Evolutionary conservation across 1,139 yeast species (phyloP).

Genomic region (Geotrichum cucujoidarum): DNA sequence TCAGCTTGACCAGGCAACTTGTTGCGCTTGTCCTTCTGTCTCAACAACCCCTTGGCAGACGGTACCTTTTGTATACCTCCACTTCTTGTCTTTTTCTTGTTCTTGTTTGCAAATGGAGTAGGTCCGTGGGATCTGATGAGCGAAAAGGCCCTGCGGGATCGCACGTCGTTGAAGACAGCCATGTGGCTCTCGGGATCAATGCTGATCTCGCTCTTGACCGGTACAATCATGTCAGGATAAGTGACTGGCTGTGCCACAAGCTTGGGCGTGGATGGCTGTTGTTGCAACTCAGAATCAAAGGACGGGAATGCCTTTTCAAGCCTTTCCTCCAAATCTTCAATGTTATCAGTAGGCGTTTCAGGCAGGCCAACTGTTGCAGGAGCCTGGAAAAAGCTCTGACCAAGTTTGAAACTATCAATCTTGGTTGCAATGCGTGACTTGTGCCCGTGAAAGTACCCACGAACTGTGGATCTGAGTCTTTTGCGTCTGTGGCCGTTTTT

Average conservation of each 20-base stretch:
- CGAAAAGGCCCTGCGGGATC: slow-evolving; percentile 5
- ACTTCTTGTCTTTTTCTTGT: too few relatives aligned
- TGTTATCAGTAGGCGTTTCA: too few relatives aligned
- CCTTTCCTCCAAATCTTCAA: too few relatives aligned
- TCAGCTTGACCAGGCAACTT: too few relatives aligned
- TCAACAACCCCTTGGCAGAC: too few relatives aligned
- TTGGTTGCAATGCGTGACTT: too few relatives aligned
- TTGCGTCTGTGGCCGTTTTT: background rate
- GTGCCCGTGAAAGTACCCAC: too few relatives aligned
- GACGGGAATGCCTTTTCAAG: slow-evolving; percentile 3
- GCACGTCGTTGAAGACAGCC: background rate
- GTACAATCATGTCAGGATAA: background rate
- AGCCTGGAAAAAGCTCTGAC: too few relatives aligned
- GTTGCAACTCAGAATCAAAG: background rate
- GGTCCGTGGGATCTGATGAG: slow-evolving; percentile 1
- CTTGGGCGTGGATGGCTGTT: background rate
- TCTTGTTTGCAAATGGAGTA: too few relatives aligned
- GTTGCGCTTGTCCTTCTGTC: too few relatives aligned
- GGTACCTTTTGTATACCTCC: too few relatives aligned
- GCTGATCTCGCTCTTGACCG: background rate
- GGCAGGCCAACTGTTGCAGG: background rate
- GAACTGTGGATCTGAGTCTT: background rate
- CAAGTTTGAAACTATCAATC: too few relatives aligned
- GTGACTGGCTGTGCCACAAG: background rate
- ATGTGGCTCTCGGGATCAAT: slow-evolving; percentile 1